These are phyloP conservation scores for Nannizzia gypsea DNA, from an alignment of 2,329 filamentous ascomycete genomes.

Conservation along the genomic window DNA sequence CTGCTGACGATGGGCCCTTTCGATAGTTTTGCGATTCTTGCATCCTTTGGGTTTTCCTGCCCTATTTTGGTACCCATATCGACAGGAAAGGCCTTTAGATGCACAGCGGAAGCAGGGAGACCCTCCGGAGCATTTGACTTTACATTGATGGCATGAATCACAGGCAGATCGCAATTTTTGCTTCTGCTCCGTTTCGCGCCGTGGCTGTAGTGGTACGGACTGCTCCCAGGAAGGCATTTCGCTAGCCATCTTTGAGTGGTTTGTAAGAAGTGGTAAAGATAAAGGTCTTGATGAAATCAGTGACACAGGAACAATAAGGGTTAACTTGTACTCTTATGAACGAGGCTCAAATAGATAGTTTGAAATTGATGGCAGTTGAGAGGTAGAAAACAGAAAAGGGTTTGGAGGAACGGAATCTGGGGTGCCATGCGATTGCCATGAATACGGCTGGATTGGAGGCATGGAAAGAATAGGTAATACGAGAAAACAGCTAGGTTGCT, in stretches of 20 bases:
- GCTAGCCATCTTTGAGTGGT: not conserved
- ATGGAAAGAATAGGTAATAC: not conserved
- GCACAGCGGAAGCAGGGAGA: conserved; percentile 1
- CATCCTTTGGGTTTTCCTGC: conserved; percentile 2
- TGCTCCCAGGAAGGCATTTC: not conserved
- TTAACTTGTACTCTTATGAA: not conserved
- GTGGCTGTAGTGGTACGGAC: not conserved
- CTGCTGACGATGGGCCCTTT: not conserved
- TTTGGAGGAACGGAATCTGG: not conserved
- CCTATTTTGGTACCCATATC: conserved; percentile 2
- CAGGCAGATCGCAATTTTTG: conserved; percentile 5
- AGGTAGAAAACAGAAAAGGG: not conserved
- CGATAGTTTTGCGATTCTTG: conserved; percentile 4
- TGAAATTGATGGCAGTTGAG: not conserved
- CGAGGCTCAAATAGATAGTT: not conserved
- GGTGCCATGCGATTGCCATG: not conserved
- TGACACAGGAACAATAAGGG: not conserved
- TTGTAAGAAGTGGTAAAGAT: not conserved
- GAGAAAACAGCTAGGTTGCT: not conserved
- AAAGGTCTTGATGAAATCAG: not conserved
- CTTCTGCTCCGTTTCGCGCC: not conserved
- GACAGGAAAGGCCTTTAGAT: conserved; percentile 2
- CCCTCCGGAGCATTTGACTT: conserved; percentile 3
- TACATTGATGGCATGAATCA: conserved; percentile 2
- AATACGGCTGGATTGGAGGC: not conserved